Evolutionary conservation across 2,329 filamentous ascomycete genomes (phyloP).

Genomic region (Claviceps sp.): DNA sequence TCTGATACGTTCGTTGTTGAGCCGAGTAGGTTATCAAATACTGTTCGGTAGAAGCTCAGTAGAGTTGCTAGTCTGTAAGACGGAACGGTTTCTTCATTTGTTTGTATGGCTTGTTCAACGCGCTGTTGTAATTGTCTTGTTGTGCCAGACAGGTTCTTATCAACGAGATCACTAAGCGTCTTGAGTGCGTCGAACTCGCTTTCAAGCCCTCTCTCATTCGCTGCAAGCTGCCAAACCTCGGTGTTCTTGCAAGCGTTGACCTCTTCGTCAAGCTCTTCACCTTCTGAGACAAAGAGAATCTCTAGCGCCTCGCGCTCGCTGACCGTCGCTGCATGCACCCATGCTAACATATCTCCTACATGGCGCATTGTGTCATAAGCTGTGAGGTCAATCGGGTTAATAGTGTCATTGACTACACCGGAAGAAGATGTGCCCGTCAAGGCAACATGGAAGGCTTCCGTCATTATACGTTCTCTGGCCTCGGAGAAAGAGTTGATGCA

Average conservation of each 20-base stretch:
- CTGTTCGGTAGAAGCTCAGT: slow-evolving; percentile 75
- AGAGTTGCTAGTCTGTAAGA: slow-evolving; percentile 86
- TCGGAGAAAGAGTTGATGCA: slow-evolving; percentile 90
- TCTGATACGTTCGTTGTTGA: slow-evolving; percentile 54
- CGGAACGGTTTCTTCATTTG: slow-evolving; percentile 77
- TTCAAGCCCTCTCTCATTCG: slow-evolving; percentile 41
- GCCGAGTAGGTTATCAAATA: slow-evolving; percentile 70
- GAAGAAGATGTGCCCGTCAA: slow-evolving; percentile 58
- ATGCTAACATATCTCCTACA: slow-evolving; percentile 93
- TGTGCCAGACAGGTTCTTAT: slow-evolving; percentile 70
- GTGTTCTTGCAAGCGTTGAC: slow-evolving; percentile 68
- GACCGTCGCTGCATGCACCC: slow-evolving; percentile 87
- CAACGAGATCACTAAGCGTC: slow-evolving; percentile 74
- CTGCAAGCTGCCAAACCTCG: slow-evolving; percentile 65
- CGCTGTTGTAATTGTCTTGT: slow-evolving; percentile 76
- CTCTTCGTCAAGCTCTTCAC: slow-evolving; percentile 72
- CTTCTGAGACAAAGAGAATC: slow-evolving; percentile 79
- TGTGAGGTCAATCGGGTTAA: slow-evolving; percentile 86
- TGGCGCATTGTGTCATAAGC: slow-evolving; percentile 88
- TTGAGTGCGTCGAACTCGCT: slow-evolving; percentile 64
- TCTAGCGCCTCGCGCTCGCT: slow-evolving; percentile 89
- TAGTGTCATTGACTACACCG: slow-evolving; percentile 42
- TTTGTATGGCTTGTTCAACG: slow-evolving; percentile 82
- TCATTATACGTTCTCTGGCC: slow-evolving; percentile 72
- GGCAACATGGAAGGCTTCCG: slow-evolving; percentile 78